Evolutionary conservation across 371 early-diverging fungal genomes (phyloP).

Genomic region (Funneliformis caledonium): DNA sequence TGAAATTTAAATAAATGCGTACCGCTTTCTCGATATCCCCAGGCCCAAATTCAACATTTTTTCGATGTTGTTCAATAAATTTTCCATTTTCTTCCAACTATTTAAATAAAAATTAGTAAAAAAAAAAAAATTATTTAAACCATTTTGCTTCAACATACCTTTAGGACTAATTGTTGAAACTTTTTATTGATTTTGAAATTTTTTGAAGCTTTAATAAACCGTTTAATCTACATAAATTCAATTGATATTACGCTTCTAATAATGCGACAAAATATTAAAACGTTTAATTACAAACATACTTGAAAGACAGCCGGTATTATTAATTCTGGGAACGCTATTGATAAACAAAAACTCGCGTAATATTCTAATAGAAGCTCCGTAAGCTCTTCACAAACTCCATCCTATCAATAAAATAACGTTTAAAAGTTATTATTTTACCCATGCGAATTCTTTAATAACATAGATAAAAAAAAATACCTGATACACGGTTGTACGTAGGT

Average conservation of each 20-base stretch:
- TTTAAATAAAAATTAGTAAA: not conserved
- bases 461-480: conserved; percentile 47
- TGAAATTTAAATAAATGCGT: conserved; percentile 14
- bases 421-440: not conserved
- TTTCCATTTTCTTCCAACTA: conserved; percentile 75
- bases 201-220: conserved; percentile 62
- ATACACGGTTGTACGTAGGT: conserved; percentile 81
- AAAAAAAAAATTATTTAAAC: not conserved
- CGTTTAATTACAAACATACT: conserved; percentile 46
- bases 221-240: conserved; percentile 52
- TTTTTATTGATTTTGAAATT: conserved; percentile 76
- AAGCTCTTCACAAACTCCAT: conserved; percentile 77
- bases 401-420: conserved; percentile 46
- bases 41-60: conserved; percentile 77
- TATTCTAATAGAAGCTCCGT: conserved; percentile 72
- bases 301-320: conserved; percentile 75
- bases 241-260: conserved; percentile 4
- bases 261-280: not conserved
- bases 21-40: conserved; percentile 67
- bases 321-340: conserved; percentile 91
- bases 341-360: conserved; percentile 67
- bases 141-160: conserved; percentile 49
- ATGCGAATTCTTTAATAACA: not conserved
- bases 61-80: conserved; percentile 77
- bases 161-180: conserved; percentile 76